A percentile compares a stretch with the other conserved stretches of the same genome.
Conservation (phyloP, 2,329 filamentous ascomycete species). For the Sporothrix euskadiensis region DNA sequence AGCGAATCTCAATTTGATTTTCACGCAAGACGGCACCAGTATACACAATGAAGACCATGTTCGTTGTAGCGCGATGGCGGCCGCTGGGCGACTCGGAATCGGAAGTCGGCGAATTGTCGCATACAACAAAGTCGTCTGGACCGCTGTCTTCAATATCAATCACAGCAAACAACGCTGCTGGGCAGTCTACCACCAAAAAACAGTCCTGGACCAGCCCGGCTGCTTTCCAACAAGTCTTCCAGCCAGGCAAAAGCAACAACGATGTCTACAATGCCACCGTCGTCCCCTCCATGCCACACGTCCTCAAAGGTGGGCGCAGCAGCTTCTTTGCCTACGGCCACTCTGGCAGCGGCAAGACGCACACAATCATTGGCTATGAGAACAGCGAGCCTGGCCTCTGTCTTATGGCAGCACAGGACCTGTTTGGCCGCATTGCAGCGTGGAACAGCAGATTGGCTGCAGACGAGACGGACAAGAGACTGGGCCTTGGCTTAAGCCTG, state of each 20-base stretch:
- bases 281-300: not conserved
- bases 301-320: not conserved
- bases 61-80: slow-evolving; percentile 1
- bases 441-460: not conserved
- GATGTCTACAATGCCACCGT: slow-evolving; percentile 6
- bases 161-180: not conserved
- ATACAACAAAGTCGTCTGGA: not conserved
- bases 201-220: not conserved
- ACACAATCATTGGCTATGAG: slow-evolving; percentile 3
- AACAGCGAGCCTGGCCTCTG: not conserved
- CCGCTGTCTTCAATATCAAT: not conserved
- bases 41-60: not conserved
- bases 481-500: slow-evolving; percentile 8
- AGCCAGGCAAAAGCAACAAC: not conserved
- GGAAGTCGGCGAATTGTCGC: not conserved
- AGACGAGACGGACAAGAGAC: not conserved
- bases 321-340: slow-evolving; percentile 15
- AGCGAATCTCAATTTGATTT: too few species aligned
- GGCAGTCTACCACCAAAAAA: not conserved
- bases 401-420: not conserved
- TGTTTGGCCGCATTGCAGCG: not conserved
- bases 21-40: too few species aligned
- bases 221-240: not conserved
- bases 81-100: not conserved
- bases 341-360: slow-evolving; percentile 18